These are phyloP conservation scores for Flaveria brownii DNA, from an alignment of 129 eudicot species.

Conservation along the genomic window DNA sequence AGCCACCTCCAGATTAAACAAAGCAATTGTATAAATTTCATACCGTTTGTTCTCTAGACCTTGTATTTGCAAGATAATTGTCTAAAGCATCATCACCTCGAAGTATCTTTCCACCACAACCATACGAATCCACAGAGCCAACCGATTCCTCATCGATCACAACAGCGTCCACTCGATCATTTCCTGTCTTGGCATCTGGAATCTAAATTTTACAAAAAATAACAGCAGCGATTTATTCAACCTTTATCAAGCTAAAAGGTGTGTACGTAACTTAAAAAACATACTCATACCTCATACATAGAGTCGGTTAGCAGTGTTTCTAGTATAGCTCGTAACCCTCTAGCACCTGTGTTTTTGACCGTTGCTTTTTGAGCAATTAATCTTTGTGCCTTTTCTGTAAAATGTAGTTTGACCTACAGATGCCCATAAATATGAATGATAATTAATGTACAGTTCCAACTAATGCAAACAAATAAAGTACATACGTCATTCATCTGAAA, in stretches of 20 bases:
- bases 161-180: slow-evolving; percentile 85
- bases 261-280: slow-evolving; percentile 15
- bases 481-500: slow-evolving; percentile 87
- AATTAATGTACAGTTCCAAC: slow-evolving; percentile 13
- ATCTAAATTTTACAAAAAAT: slow-evolving; percentile 41
- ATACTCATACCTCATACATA: slow-evolving; percentile 81
- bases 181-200: slow-evolving; percentile 77
- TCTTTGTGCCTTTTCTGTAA: slow-evolving; percentile 70
- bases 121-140: slow-evolving; percentile 53
- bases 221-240: neutral
- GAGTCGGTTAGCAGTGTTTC: slow-evolving; percentile 87
- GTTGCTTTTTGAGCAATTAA: slow-evolving; percentile 78
- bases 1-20: neutral
- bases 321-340: slow-evolving; percentile 86
- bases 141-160: slow-evolving; percentile 84
- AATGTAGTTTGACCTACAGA: slow-evolving; percentile 80
- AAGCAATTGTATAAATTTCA: neutral
- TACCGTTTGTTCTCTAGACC: slow-evolving; percentile 53
- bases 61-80: slow-evolving; percentile 50
- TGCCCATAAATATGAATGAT: slow-evolving; percentile 15
- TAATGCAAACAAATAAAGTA: neutral
- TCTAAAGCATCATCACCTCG: slow-evolving; percentile 83
- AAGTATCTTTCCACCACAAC: slow-evolving; percentile 81
- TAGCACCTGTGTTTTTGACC: slow-evolving; percentile 93
- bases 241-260: neutral